Percentiles rank a stretch among this genome's conserved stretches.
phyloP scores from a whole-genome alignment of 345 rosid species.

The Salix udensis region DNA sequence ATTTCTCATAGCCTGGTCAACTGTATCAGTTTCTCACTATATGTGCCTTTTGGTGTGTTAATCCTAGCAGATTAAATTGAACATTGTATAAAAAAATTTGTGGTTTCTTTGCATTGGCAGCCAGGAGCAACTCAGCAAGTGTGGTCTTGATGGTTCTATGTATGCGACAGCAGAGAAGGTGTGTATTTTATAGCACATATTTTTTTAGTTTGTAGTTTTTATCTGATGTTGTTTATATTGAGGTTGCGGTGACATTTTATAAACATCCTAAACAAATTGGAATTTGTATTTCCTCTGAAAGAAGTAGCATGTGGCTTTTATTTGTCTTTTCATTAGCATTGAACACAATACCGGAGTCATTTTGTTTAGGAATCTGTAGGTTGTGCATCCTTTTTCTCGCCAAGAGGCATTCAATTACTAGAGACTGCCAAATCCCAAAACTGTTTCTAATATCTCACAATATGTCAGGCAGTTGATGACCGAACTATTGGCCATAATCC shows the following conservation, averaged over 20 bases:
- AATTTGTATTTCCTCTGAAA: too few species aligned
- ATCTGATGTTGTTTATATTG: neutral
- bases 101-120: conserved; percentile 28
- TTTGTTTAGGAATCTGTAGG: neutral
- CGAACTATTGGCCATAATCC: conserved; percentile 64
- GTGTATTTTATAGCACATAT: neutral
- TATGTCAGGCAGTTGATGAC: conserved; percentile 54
- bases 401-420: neutral
- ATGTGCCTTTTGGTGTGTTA: neutral
- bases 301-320: neutral
- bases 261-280: neutral
- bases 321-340: neutral
- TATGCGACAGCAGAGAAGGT: conserved; percentile 49
- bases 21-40: neutral
- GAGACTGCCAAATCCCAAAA: too few species aligned
- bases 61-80: neutral
- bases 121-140: conserved; percentile 47
- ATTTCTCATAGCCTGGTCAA: neutral
- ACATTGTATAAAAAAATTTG: neutral
- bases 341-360: neutral
- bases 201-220: neutral
- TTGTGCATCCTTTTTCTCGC: neutral
- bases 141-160: conserved; percentile 54
- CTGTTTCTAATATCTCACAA: neutral
- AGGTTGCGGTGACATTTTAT: neutral